These are phyloP conservation scores for Botrytis hyacinthi DNA, from an alignment of 2,329 filamentous ascomycete genomes.

Conservation along the genomic window DNA sequence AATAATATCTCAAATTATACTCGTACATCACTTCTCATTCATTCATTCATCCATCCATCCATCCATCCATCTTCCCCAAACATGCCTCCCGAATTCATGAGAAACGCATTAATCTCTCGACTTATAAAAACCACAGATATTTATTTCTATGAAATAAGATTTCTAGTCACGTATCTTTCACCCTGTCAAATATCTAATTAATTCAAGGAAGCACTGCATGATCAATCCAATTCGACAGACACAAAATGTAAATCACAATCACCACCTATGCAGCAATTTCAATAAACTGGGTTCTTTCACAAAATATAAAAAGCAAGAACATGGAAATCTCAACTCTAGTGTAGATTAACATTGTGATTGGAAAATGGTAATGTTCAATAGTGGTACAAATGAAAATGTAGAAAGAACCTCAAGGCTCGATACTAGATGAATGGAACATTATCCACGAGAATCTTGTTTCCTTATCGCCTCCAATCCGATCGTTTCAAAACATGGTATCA, in stretches of 20 bases:
- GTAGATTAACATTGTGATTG: neutral
- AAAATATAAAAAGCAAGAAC: neutral
- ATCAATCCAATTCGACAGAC: neutral
- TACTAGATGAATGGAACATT: neutral
- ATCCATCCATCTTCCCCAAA: neutral
- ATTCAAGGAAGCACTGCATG: neutral
- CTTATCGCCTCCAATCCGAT: neutral
- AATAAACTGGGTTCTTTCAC: neutral
- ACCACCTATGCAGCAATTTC: neutral
- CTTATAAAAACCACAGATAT: neutral
- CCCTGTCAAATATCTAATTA: neutral
- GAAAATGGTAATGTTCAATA: neutral
- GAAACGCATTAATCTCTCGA: neutral
- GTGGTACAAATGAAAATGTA: neutral
- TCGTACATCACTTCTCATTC: accelerated
- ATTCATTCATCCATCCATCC: neutral
- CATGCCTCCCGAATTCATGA: no score
- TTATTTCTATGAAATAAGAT: neutral
- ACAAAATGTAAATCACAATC: accelerated
- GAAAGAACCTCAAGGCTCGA: neutral
- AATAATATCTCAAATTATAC: no score
- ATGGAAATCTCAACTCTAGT: neutral
- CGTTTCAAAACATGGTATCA: neutral
- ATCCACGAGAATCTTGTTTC: neutral
- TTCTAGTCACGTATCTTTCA: neutral